Base-by-base conservation (phyloP, 129 eudicot genomes). In the Flaveria linearis region DNA sequence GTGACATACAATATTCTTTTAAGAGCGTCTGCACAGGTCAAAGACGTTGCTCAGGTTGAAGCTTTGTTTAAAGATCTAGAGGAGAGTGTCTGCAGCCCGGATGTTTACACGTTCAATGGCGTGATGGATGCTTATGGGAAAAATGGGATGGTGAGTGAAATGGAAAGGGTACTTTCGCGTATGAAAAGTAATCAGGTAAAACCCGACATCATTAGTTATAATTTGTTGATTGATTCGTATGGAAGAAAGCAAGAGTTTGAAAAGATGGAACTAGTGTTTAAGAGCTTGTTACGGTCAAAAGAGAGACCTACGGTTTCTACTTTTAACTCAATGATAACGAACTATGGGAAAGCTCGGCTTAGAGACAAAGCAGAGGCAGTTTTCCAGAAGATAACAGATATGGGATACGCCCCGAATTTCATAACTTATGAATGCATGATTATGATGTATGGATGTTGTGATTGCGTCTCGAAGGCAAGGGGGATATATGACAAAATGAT, bases 61-160 rank as follows among this genome's bases (percentile, higher is more conserved):
- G 75, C 77, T 18, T 75, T 94, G 76, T 89, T 94, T 75, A 86
- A 89, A 65, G 97, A 91, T 80, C 88, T 94, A 26, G 88, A 89
- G 13, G 91, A 91, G 36, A 94, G 99, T 65, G 81, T 87, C 26
- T 71, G 85, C 12, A 84, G 88, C 9, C 90, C 96, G 5, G 99
- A 94, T 83, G 89, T 87, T 43, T 94, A 84, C 86, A 94, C 99
- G 2, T 91, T 87, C 74, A 94, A 94, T 26, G 97, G 97, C 7
- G 87, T 94, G 53, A 91, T 91, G 97, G 98, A 91, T 82, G 98
- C 90, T 17, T 94, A 94, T 73, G 97, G 98, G 33, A 94, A 94
- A 74, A 84, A 87, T 9, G 99, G 97, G 75, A 88, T 91, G 99
- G 87, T 94, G 51, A 75, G 79, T 75, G 97, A 91, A 82, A 91